Percentiles rank a stretch among this genome's conserved stretches.
These are phyloP conservation scores for Delphinella strobiligena DNA, from an alignment of 2,329 filamentous ascomycete genomes.

Conservation along the genomic window DNA sequence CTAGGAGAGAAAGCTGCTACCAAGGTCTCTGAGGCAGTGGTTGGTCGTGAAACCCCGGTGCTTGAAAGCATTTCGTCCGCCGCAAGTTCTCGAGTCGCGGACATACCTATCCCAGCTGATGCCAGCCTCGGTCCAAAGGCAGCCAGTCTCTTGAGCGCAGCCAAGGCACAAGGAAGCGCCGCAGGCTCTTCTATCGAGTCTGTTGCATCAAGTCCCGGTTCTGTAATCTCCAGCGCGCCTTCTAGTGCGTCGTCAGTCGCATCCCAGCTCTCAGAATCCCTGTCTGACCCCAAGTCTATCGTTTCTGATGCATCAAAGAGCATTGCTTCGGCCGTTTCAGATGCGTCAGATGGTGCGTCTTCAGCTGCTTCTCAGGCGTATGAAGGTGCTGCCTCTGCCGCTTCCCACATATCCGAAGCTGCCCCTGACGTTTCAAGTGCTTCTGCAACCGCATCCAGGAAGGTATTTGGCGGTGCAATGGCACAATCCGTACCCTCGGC, in stretches of 20 bases:
- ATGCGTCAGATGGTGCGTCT: conserved; percentile 15
- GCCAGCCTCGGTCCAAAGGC: conserved; percentile 14
- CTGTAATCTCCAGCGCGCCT: neutral
- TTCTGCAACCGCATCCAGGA: conserved; percentile 18
- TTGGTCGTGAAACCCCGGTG: conserved; percentile 15
- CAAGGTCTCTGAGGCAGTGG: conserved; percentile 15
- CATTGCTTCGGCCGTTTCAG: conserved; percentile 16
- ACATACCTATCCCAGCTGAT: conserved; percentile 1
- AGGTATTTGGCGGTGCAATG: conserved; percentile 43
- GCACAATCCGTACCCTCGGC: conserved; percentile 38
- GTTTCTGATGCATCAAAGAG: conserved; percentile 11
- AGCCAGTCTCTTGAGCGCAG: conserved; percentile 23
- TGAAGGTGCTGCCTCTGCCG: conserved; percentile 16
- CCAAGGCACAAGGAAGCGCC: conserved; percentile 10
- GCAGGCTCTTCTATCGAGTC: neutral
- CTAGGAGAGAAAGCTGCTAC: conserved; percentile 22
- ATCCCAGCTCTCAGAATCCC: conserved; percentile 4
- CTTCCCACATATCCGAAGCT: conserved; percentile 20
- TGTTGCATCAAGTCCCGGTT: neutral
- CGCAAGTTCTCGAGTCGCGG: conserved; percentile 11
- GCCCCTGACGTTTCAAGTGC: conserved; percentile 13
- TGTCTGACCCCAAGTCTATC: conserved; percentile 8
- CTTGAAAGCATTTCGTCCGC: conserved; percentile 20
- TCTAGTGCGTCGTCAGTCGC: no score
- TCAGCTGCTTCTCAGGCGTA: conserved; percentile 12